Conservation (phyloP, 1,139 yeast genomes). For the Saccharomycopsis crataegensis region DNA sequence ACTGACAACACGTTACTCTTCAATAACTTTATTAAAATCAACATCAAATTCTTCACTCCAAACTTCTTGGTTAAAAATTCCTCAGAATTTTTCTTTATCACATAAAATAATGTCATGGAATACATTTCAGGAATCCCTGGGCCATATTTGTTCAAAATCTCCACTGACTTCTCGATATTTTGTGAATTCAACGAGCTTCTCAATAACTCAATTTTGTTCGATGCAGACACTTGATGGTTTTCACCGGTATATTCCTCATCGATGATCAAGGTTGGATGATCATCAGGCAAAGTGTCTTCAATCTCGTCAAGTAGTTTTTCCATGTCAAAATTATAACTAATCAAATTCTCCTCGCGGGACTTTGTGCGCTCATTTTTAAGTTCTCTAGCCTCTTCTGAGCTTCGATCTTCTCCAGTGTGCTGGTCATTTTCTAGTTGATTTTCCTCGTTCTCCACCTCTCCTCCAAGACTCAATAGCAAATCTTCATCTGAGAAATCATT, state of each 20-base stretch:
- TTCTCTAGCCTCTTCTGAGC: not conserved
- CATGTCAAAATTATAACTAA: conserved; percentile 4
- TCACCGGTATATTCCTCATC: conserved; percentile 8
- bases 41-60: conserved; percentile 43
- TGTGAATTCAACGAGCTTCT: conserved; percentile 53
- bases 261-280: conserved; percentile 3
- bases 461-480: conserved; percentile 30
- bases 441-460: conserved; percentile 27
- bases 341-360: not conserved
- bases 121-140: conserved; percentile 57
- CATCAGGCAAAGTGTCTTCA: not conserved
- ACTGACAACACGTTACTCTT: conserved; percentile 57
- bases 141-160: conserved; percentile 53
- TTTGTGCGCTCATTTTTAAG: not conserved
- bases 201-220: conserved; percentile 53
- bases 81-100: conserved; percentile 44
- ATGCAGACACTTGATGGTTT: conserved; percentile 22
- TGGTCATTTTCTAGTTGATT: too few relatives aligned
- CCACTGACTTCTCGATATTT: conserved; percentile 50
- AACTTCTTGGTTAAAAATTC: conserved; percentile 43
- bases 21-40: conserved; percentile 47
- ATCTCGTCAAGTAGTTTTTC: conserved; percentile 2
- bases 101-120: conserved; percentile 56
- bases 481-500: conserved; percentile 37
- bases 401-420: not conserved